These are phyloP conservation scores for Linderina pennispora DNA, from an alignment of 192 early-diverging fungal genomes.

Conservation along the genomic window DNA sequence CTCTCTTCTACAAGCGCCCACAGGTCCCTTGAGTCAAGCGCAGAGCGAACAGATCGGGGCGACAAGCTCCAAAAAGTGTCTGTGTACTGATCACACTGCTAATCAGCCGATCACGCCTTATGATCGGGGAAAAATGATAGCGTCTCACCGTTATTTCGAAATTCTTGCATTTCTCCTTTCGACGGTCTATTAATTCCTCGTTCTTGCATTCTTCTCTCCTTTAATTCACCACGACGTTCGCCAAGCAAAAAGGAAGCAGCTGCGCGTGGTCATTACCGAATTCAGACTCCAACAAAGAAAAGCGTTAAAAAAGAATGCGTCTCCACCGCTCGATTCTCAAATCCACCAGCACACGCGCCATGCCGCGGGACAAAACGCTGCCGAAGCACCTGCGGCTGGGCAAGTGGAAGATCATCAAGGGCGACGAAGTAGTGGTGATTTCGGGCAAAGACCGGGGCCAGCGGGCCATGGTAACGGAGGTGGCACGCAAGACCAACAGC, in stretches of 20 bases:
- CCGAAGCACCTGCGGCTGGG: conserved; percentile 42
- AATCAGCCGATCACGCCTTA: too few relatives aligned
- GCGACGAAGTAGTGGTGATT: conserved; percentile 58
- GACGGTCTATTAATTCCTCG: too few relatives aligned
- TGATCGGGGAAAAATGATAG: too few relatives aligned
- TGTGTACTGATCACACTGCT: too few relatives aligned
- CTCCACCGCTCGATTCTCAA: conserved; percentile 35
- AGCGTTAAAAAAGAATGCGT: conserved; percentile 12
- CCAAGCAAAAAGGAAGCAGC: conserved; percentile 31
- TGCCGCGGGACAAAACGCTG: conserved; percentile 30
- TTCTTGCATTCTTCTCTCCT: too few relatives aligned
- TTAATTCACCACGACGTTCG: conserved; percentile 11
- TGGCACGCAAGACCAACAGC: conserved; percentile 55
- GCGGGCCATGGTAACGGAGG: conserved; percentile 55
- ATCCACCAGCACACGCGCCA: conserved; percentile 11
- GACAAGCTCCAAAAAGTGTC: too few relatives aligned
- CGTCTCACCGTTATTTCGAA: too few relatives aligned
- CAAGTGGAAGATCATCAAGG: conserved; percentile 56
- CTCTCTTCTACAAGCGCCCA: too few relatives aligned
- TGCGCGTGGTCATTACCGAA: conserved; percentile 33
- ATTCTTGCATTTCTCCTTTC: too few relatives aligned
- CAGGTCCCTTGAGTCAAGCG: too few relatives aligned
- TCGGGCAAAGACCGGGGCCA: conserved; percentile 60
- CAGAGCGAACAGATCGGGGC: too few relatives aligned
- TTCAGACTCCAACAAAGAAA: conserved; percentile 14